Percentiles rank a stretch among this genome's conserved stretches.
Conservation (phyloP, 371 early-diverging fungal genomes). For the Lichtheimia ornata region DNA sequence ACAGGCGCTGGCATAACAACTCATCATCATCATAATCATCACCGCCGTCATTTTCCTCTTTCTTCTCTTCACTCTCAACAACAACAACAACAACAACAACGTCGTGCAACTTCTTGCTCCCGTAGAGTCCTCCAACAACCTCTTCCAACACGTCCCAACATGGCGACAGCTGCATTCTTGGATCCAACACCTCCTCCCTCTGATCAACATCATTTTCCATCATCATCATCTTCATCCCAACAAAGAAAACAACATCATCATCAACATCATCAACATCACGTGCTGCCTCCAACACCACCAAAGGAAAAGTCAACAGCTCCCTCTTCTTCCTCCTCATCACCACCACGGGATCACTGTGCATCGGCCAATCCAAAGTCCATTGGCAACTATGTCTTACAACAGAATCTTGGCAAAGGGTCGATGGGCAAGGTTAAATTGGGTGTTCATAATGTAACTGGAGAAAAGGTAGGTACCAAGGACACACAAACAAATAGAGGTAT, state of each 20-base stretch:
- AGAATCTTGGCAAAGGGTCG: constrained; percentile 46
- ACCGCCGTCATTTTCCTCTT: not conserved
- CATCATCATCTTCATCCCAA: too few species aligned
- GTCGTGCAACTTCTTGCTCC: too few species aligned
- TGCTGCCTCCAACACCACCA: not conserved
- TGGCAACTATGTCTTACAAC: constrained; percentile 40
- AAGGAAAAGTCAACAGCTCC: constrained; percentile 5
- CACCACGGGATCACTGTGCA: constrained; percentile 13
- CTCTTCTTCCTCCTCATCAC: not conserved
- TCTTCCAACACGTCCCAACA: constrained; percentile 17
- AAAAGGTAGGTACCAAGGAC: constrained; percentile 31
- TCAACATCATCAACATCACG: constrained; percentile 7
- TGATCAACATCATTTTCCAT: too few species aligned
- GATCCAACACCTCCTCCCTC: constrained; percentile 7
- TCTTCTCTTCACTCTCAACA: constrained; percentile 15
- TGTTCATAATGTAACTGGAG: constrained; percentile 46
- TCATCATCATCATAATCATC: constrained; percentile 3
- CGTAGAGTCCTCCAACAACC: constrained; percentile 8
- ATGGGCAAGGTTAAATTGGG: constrained; percentile 52
- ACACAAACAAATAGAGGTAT: not conserved
- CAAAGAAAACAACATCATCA: constrained; percentile 2
- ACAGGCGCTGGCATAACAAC: constrained; percentile 2
- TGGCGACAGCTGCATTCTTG: constrained; percentile 22
- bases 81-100: constrained; percentile 2
- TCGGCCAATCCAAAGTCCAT: constrained; percentile 27